Evolutionary conservation across 179 eudicot genomes (phyloP), one percentile per base, ranked within the genome.

Genomic region (Silene vulgaris): DNA sequence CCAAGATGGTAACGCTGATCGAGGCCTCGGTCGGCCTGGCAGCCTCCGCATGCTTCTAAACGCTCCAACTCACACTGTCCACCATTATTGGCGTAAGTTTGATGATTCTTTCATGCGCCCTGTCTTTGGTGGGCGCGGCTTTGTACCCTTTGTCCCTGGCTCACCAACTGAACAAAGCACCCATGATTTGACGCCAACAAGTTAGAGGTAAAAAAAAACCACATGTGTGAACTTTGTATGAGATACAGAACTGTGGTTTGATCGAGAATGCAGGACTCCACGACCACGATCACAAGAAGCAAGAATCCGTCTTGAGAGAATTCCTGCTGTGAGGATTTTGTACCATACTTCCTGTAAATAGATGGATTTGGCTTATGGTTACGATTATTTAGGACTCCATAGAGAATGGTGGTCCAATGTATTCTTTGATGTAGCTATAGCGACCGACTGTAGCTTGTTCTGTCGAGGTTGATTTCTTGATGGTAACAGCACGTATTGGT

Each of bases 101-200:
- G 96, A 88, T 20, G 80, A 90, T 67, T 56, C 85, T 48, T 86
- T 88, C 68, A 90, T 90, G 96, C 88, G 96, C 2, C 96, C 96
- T 2, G 85, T 90, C 65, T 90, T 90, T 83, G 92, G 96, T 56
- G 96, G 96, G 19, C 84, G 92, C 8, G 96, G 96, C n/a, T 88
- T 86, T 26, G 95, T 84, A 62, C 90, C 89, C 9, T 78, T 59
- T 21, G 86, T 85, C 59, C 88, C 87, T 0, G 86, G 91, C 62
- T 86, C 92, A n/a, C 90, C 93, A 14, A 75, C 62, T 3, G 88
- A 87, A 56, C 83, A 57, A 52, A 85, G 88, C 83, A 68, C 64
- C 74, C 11, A 61, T 13, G 74, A 79, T 81, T 69, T 81, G 65
- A 35, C 40, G 0, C 83, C 80, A 7, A 77, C 77, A 14, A 71